Evolutionary conservation across 148 eudicot species (phyloP).

Genomic region (Polygonum aviculare): DNA sequence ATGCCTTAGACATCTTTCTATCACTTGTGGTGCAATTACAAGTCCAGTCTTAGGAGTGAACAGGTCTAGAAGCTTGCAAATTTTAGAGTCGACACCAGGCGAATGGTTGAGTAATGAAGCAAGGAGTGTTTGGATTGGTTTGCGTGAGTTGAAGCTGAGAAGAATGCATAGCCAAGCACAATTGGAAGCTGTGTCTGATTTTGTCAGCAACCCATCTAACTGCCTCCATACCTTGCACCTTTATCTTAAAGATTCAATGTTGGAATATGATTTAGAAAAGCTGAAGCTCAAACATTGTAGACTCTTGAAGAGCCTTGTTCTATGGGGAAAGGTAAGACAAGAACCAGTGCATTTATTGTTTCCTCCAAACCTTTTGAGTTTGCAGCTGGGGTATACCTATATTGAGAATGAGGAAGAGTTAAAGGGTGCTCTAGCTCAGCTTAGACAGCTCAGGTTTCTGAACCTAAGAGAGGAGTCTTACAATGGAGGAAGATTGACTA

Average conservation of each 20-base stretch:
- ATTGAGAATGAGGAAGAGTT: not conserved
- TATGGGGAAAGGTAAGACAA: conserved; percentile 1
- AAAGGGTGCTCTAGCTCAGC: conserved; percentile 1
- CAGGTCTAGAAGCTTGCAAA: not conserved
- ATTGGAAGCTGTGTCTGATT: not conserved
- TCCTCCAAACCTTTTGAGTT: not conserved
- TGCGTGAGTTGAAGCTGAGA: not conserved
- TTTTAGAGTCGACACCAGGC: not conserved
- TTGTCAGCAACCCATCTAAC: not conserved
- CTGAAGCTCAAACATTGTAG: not conserved
- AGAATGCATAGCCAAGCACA: not conserved
- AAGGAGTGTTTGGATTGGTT: not conserved
- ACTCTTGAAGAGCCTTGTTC: not conserved
- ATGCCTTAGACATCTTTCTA: not conserved
- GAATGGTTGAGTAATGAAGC: not conserved
- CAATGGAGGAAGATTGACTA: not conserved
- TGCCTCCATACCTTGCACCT: not conserved
- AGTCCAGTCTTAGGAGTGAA: not conserved
- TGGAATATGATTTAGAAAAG: not conserved
- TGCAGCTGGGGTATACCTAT: not conserved
- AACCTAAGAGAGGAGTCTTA: not conserved
- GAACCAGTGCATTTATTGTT: not conserved
- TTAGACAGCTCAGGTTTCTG: not conserved
- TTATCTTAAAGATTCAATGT: not conserved
- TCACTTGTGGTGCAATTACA: not conserved